These are phyloP conservation scores for Mycena albidolilacea DNA, from an alignment of 768 basidiomycete genomes.

Conservation along the genomic window DNA sequence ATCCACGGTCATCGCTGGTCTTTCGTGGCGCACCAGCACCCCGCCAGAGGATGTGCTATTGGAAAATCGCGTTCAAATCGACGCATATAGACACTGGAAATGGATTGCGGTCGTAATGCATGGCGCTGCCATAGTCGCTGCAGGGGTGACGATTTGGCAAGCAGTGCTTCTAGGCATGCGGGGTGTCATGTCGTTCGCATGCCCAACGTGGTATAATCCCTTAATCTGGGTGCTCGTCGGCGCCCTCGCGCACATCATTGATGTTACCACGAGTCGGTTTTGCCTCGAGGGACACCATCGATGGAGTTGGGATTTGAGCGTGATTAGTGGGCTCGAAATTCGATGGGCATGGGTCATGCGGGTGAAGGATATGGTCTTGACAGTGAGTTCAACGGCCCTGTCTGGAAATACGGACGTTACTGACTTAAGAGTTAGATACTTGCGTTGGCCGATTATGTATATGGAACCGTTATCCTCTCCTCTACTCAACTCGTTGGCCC, in stretches of 20 bases:
- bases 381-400: not conserved
- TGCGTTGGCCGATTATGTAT: slow-evolving; percentile 18
- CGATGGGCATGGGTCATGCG: slow-evolving; percentile 18
- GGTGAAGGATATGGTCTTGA: slow-evolving; percentile 6
- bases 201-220: slow-evolving; percentile 17
- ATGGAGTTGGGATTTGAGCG: slow-evolving; percentile 21
- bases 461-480: slow-evolving; percentile 26
- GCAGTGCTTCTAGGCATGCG: slow-evolving; percentile 18
- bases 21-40: slow-evolving; percentile 17
- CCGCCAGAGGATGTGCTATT: slow-evolving; percentile 16
- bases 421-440: slow-evolving; percentile 15
- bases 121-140: not conserved
- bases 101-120: not conserved
- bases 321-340: not conserved
- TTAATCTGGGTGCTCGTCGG: slow-evolving; percentile 13
- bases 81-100: not conserved
- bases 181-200: slow-evolving; percentile 17
- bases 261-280: not conserved
- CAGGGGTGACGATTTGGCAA: slow-evolving; percentile 3
- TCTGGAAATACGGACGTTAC: not conserved
- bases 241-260: not conserved
- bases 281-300: slow-evolving; percentile 1
- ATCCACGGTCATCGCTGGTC: slow-evolving; percentile 8
- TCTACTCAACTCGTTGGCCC: slow-evolving; percentile 20
- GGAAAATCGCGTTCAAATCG: slow-evolving; percentile 4